Base-by-base conservation (phyloP, 345 rosid species). In the Ceriops zippeliana region DNA sequence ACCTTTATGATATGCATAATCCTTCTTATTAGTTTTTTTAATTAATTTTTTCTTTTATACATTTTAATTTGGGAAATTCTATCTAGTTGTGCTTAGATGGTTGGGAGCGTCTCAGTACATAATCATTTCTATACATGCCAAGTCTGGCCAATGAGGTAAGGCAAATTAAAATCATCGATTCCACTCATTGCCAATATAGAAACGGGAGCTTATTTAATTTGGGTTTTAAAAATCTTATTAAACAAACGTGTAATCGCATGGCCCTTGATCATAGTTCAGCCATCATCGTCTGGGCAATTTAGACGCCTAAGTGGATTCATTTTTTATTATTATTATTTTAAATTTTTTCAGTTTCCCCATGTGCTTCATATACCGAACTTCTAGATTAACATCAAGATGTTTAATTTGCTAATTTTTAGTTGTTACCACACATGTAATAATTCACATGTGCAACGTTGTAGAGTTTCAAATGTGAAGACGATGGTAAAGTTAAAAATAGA, bases 81-180 rank as follows among this genome's bases (percentile, higher is more conserved):
- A 73, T 63, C 26, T 62, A 52, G 70, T 47, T 79, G 64, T 76
- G 68, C 73, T 78, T 67, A 21, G 63, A 52, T 58, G 62, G 38
- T 60, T 8, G 57, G 62, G 68, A 61, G 58, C 70, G 65, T 64
- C 47, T 68, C 59, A 9, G 64, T 38, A 59, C 79, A 72, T 38
- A 63, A 72, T 70, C 49, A 79, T 70, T 75, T 42, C 57, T 5
- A 16, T 52, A 42, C 17, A 72, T 47, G 9, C 60, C 51, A 47
- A 70, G 54, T 16, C 46, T 66, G 66, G 77, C 69, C 62, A 15
- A 15, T 16, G 65, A 57, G 63, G 61, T 72, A 63, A 58, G 68
- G 70, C 65, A 68, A 65, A 67, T 42, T 63, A 17, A 51, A 73
- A 63, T 69, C 70, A 61, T 68, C 66, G 34, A 73, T 78, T 68